Base-by-base conservation (phyloP, 2,329 filamentous ascomycete genomes). In the Huntiella omanensis region DNA sequence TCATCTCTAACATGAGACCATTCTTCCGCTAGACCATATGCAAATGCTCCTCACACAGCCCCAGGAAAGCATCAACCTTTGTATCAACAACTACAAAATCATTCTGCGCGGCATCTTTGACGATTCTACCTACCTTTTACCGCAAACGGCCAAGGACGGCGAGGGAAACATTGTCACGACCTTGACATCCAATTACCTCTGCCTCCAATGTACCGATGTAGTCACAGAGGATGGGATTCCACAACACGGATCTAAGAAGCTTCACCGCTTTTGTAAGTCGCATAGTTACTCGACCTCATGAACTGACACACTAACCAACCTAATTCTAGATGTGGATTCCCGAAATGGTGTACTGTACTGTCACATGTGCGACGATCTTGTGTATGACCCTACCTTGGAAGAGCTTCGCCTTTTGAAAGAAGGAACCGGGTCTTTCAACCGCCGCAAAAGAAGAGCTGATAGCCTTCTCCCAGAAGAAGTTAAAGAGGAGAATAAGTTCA, bases 371-470 rank as follows among this genome's bases (percentile, higher is more conserved):
- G 74, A 82, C 56, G 83, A 91, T 58, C 77, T 84, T 52, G 78
- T 91, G 32, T 88, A 83, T 69, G 83, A 91, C 54, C 80, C 82
- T 4, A 82, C 80, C 4, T 66, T 91, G 4, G 83, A 91, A 57
- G 78, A 82, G 45, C 70, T 86, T 47, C 71, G 83, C 50, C 63
- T 83, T 37, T 70, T 77, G 48, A 83, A 83, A 59, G 73, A 78
- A 54, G 76, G 75, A 7, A 77, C 73, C 2, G 75, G 77, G 36
- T 73, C 72, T 15, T 78, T 77, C 53, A 71, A 71, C 53, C 74
- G 69, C 51, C 80, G 80, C 52, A 88, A 87, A 64, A 71, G 83
- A 53, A 86, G 85, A 57, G 73, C 77, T 52, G 78, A 83, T 54
- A 81, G 86, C 53, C 66, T 80, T 28, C 75, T 80, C 55, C 67